phyloP scores from a whole-genome alignment of 306 rosid species.

The Acmispon strigosus region DNA sequence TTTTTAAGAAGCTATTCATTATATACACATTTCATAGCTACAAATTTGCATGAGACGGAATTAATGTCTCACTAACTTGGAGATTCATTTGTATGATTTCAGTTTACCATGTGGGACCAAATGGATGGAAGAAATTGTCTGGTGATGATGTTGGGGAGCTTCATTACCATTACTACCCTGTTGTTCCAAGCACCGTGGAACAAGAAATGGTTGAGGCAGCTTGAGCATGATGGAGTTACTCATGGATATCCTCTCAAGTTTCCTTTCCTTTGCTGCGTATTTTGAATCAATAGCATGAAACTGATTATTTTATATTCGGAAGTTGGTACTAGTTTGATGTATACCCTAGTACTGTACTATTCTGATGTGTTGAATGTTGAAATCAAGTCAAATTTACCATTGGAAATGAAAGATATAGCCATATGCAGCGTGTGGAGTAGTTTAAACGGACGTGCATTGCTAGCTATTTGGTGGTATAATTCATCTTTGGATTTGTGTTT shows the following conservation, averaged over 20 bases:
- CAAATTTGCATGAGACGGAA: background rate
- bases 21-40: background rate
- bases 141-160: slow-evolving; percentile 94
- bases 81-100: slow-evolving; percentile 15
- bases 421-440: background rate
- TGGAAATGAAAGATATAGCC: background rate
- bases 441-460: background rate
- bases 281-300: slow-evolving; percentile 17
- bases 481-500: background rate
- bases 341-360: background rate
- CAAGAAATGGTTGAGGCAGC: slow-evolving; percentile 90
- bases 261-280: slow-evolving; percentile 8
- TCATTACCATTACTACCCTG: slow-evolving; percentile 69
- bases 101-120: slow-evolving; percentile 80
- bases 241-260: background rate
- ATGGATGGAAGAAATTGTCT: slow-evolving; percentile 84
- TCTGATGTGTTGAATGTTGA: background rate
- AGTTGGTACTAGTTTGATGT: slow-evolving; percentile 6
- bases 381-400: slow-evolving; percentile 6
- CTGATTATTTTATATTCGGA: slow-evolving; percentile 5
- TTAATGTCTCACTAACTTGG: background rate
- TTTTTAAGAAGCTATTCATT: background rate
- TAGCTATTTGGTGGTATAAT: background rate
- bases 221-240: slow-evolving; percentile 31
- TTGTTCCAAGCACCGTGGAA: slow-evolving; percentile 63